Conservation (phyloP, 2,329 filamentous ascomycete species). For the Elsinoe australis region DNA sequence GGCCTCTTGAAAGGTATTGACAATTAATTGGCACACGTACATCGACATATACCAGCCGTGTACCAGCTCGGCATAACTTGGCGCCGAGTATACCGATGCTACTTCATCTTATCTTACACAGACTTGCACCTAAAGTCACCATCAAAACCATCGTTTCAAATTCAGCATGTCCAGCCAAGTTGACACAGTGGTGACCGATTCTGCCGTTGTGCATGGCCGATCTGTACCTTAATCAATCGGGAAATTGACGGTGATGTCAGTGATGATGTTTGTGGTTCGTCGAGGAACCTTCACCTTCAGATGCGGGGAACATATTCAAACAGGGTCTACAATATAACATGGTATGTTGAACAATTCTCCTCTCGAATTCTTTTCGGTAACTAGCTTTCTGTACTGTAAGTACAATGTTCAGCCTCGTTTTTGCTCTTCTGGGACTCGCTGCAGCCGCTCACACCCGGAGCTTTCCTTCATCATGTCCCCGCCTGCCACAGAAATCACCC, state of each 20-base stretch:
- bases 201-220: neutral
- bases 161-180: neutral
- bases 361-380: neutral
- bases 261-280: neutral
- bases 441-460: too few relatives aligned
- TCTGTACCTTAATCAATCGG: constrained; percentile 4
- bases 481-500: neutral
- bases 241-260: constrained; percentile 6
- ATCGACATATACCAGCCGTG: too few relatives aligned
- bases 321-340: neutral
- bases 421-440: neutral
- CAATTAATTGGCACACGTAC: too few relatives aligned
- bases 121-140: neutral
- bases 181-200: neutral
- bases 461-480: neutral
- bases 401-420: neutral
- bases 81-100: constrained; percentile 13
- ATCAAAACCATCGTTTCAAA: neutral
- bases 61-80: constrained; percentile 12
- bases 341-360: neutral
- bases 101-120: neutral
- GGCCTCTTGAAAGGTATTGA: too few relatives aligned
- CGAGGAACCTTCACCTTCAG: neutral
- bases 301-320: constrained; percentile 8
- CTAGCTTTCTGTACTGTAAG: neutral